Evolutionary conservation across 371 early-diverging fungal genomes (phyloP), one percentile per base, ranked within the genome.

Genomic region (Circinella umbellata): DNA sequence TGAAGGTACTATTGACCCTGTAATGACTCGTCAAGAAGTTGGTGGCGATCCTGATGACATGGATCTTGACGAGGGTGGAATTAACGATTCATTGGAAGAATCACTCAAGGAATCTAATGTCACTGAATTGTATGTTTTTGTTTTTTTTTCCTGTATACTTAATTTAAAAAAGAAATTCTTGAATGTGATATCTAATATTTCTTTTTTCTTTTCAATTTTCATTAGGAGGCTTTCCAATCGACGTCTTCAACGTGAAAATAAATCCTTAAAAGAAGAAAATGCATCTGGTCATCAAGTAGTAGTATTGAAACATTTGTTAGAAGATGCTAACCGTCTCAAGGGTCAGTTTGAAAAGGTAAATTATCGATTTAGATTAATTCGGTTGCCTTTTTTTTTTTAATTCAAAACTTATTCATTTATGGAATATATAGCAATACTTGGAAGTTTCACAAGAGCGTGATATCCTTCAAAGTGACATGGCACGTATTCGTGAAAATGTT

Each of bases 241-340:
- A 27, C 89, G 89, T 49, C 86, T 96, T 48, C 94, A 96, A 75
- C 90, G 91, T 35, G 91, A 95, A 76, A 76, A 96, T 47, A 82
- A 82, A 64, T 79, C 83, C 3, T 61, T 88, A 48, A 85, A 86
- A 65, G 86, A 91, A 63, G 88, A 88, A 71, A 86, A 79, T 66
- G 78, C 81, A 20, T 77, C 84, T 4, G 86, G 85, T 20, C 72
- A 85, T 55, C 82, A 85, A 61, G 85, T 86, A 1, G 78, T 86
- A 46, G 86, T 88, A 35, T 81, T 95, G 49, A 86, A 94, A 72
- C 88, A 86, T 73, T 74, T 91, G 9, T 76, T 95, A 64, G 90
- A 90, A 5, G 94, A 95, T 66, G 87, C 92, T 7, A 90, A 89
- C 47, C 88, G 88, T 37, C 76, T 89, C 66, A 91, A 91, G 70